Base-by-base conservation (phyloP, 495 filamentous ascomycete species). In the Evansstolkia leycettana region DNA sequence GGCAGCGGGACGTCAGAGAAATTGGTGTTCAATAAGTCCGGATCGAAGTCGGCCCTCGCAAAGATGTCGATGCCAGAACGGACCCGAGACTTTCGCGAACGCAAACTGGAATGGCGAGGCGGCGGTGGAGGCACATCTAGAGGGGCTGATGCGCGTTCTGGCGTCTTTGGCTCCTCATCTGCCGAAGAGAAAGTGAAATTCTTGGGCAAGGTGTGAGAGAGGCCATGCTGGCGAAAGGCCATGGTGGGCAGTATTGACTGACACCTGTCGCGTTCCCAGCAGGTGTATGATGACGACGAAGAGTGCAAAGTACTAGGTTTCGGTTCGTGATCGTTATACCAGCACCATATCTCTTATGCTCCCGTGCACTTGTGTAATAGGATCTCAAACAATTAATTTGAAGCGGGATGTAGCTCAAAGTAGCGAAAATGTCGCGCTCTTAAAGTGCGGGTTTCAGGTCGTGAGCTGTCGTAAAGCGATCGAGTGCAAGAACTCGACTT, bases 151-250 rank as follows among this genome's bases (percentile, higher is more conserved):
- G 64, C 40, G 33, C 57, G 70, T 39, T 78, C 70, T 16, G 76
- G 77, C 7, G 76, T 80, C 45, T 56, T 72, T 20, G 77, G 77
- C 31, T 63, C 55, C 27, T 65, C 54, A 45, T 62, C 61, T 15
- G 57, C 50, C 33, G 71, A 74, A 52, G 75, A 65, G 43, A 77
- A 78, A 16, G 64, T 71, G 52, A 80, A 80, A 55, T 72, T 75
- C 33, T 75, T 69, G 15, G 76, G 76, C 20, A 81, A 66, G 10
- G 75, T 78, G 38, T 75, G 75, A 43, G 74, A 80, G 17, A 78
- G 59, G 31, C 67, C 58, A 7, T 66, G 67, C 38, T 64, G 67
- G 47, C 55, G 54, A 45, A 54, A 54, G 39, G 63, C 54, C 69
- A 73, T 72, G 46, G 34, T 57, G 54, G 28, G 32, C 36, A 16